Percentiles rank a stretch among this genome's conserved stretches.
Evolutionary conservation across 371 early-diverging fungal genomes (phyloP).

Genomic region (Fennellomyces sp.): DNA sequence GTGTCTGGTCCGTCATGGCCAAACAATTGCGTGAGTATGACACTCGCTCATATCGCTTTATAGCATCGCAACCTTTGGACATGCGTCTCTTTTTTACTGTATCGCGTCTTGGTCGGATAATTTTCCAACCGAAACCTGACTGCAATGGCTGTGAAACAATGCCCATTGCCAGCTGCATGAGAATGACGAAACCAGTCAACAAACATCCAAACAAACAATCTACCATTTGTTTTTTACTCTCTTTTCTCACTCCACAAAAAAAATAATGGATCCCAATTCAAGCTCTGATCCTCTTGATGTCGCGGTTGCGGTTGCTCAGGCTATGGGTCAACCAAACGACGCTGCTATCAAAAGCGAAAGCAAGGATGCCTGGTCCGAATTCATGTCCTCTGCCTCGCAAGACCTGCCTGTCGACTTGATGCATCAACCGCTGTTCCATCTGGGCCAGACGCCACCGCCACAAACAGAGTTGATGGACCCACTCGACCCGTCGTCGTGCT

Average conservation of each 20-base stretch:
- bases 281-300: conserved; percentile 20
- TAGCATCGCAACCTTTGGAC: no score
- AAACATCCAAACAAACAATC: background rate
- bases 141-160: no score
- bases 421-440: conserved; percentile 10
- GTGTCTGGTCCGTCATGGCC: no score
- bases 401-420: conserved; percentile 1
- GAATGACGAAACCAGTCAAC: no score
- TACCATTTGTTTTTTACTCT: conserved; percentile 3
- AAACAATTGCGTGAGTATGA: no score
- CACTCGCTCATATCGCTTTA: no score
- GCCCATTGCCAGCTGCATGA: no score
- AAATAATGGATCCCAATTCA: conserved; percentile 15
- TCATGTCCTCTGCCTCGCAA: conserved; percentile 4
- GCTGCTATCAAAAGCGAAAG: background rate
- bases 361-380: background rate
- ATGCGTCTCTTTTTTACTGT: no score
- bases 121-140: no score
- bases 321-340: conserved; percentile 15
- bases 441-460: conserved; percentile 10
- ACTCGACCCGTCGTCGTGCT: conserved; percentile 11
- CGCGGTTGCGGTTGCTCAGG: conserved; percentile 20
- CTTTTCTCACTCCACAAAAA: background rate
- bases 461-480: conserved; percentile 10
- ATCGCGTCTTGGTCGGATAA: no score